Percentiles rank a stretch among this genome's conserved stretches.
phyloP scores from a whole-genome alignment of 805 yeast species.

The Yarrowia hollandica region DNA sequence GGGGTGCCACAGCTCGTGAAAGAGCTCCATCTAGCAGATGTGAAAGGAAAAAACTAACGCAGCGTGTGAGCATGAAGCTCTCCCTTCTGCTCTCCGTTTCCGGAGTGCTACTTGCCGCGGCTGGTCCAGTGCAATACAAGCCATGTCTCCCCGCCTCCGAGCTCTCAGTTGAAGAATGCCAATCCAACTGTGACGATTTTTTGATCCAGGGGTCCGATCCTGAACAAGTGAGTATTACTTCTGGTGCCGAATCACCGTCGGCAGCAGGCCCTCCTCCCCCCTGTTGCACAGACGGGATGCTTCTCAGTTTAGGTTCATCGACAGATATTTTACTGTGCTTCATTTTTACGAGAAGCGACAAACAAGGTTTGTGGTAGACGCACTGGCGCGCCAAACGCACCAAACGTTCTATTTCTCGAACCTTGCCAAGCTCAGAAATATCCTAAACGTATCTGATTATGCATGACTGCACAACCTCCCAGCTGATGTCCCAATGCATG shows the following conservation, averaged over 20 bases:
- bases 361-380: not conserved
- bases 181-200: slow-evolving; percentile 1
- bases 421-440: not conserved
- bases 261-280: too few species aligned
- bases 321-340: not conserved
- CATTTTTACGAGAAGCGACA: not conserved
- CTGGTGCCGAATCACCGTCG: too few species aligned
- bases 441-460: not conserved
- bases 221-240: slow-evolving; percentile 19
- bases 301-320: not conserved
- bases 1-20: too few species aligned
- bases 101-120: slow-evolving; percentile 14
- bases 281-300: too few species aligned
- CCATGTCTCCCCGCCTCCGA: slow-evolving; percentile 4
- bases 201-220: not conserved
- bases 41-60: too few species aligned
- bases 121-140: slow-evolving; percentile 11
- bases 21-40: too few species aligned
- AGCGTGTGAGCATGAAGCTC: slow-evolving; percentile 15
- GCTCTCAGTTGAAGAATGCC: slow-evolving; percentile 1
- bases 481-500: too few species aligned
- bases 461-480: not conserved
- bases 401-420: not conserved
- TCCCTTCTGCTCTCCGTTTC: slow-evolving; percentile 20
- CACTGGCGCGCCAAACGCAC: not conserved